Percentiles rank a stretch among this genome's conserved stretches.
Evolutionary conservation across 1,284 basidiomycete genomes (phyloP).

Genomic region (Trametes versicolor): DNA sequence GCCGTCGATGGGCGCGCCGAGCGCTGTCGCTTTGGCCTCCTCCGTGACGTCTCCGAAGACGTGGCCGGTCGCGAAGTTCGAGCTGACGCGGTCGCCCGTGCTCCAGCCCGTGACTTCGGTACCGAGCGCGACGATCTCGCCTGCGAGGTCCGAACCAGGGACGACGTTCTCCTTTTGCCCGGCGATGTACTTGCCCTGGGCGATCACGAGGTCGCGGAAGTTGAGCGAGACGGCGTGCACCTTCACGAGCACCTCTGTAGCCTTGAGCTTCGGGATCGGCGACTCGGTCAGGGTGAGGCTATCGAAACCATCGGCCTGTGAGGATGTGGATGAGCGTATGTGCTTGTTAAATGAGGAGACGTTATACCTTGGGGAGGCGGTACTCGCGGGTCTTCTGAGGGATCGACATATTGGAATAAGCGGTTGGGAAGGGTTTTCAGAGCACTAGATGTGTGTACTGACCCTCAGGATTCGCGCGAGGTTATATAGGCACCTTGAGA

Average conservation of each 20-base stretch:
- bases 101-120: constrained; percentile 55
- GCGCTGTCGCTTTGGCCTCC: constrained; percentile 44
- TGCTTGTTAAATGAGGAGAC: background rate
- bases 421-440: too few species aligned
- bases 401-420: constrained; percentile 33
- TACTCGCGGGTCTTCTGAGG: constrained; percentile 47
- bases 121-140: constrained; percentile 67
- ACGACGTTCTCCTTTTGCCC: constrained; percentile 49
- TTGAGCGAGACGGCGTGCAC: constrained; percentile 62
- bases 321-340: background rate
- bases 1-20: constrained; percentile 61
- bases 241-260: constrained; percentile 57
- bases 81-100: constrained; percentile 61
- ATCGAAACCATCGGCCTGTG: constrained; percentile 41
- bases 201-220: constrained; percentile 55
- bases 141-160: constrained; percentile 70
- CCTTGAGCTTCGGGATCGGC: constrained; percentile 46
- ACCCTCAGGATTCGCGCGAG: too few species aligned
- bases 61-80: constrained; percentile 30
- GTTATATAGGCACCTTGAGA: too few species aligned
- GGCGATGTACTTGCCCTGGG: constrained; percentile 46
- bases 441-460: too few species aligned
- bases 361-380: constrained; percentile 38
- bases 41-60: constrained; percentile 27
- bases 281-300: constrained; percentile 47